Evolutionary conservation across 163 green algal genomes (phyloP).

Genomic region (Botryococcus braunii): DNA sequence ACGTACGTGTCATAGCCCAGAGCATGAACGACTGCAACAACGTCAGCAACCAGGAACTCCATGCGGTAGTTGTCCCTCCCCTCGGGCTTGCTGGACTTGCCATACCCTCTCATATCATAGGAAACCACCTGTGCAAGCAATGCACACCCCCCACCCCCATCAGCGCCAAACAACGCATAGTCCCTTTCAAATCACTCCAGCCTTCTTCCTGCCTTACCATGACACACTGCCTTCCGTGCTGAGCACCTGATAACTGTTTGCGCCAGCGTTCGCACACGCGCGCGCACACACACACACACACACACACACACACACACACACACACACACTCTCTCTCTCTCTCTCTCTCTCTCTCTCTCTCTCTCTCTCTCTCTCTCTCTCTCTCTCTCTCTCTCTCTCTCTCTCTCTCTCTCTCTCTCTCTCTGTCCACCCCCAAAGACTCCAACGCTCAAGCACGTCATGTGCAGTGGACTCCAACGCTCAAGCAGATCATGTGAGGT

Average conservation of each 20-base stretch:
- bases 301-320: too few relatives aligned
- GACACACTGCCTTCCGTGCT: not conserved
- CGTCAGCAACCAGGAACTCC: slow-evolving; percentile 30
- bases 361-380: too few relatives aligned
- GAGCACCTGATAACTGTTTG: not conserved
- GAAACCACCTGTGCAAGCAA: slow-evolving; percentile 33
- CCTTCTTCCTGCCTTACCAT: not conserved
- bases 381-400: too few relatives aligned
- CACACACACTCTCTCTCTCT: too few relatives aligned
- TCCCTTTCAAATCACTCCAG: not conserved
- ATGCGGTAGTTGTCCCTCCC: slow-evolving; percentile 42
- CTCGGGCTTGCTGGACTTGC: slow-evolving; percentile 39
- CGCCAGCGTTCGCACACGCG: too few relatives aligned
- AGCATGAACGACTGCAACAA: slow-evolving; percentile 32
- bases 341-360: too few relatives aligned
- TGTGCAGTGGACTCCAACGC: too few relatives aligned
- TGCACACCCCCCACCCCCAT: not conserved
- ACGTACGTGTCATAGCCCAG: slow-evolving; percentile 39
- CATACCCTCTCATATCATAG: slow-evolving; percentile 65
- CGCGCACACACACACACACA: too few relatives aligned
- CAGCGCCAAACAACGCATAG: not conserved
- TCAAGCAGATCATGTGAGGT: too few relatives aligned
- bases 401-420: too few relatives aligned
- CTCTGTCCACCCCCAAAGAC: too few relatives aligned
- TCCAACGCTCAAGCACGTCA: too few relatives aligned